Evolutionary conservation across 2,329 filamentous ascomycete genomes (phyloP), one percentile per base, ranked within the genome.

Genomic region (Penicillium vulpinum): DNA sequence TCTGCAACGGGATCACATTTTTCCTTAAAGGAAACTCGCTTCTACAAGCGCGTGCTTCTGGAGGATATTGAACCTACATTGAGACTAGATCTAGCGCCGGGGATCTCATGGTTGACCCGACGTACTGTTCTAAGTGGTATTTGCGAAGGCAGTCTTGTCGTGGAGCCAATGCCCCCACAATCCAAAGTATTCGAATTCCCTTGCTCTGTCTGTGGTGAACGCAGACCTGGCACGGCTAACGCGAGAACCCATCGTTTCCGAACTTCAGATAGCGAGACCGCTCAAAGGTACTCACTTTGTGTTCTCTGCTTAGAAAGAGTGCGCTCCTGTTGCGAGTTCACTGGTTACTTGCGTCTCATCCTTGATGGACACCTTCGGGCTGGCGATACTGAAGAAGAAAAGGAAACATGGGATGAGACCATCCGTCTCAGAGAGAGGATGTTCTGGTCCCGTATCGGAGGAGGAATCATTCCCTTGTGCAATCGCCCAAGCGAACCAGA

Each of bases 21-120:
- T 3, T 86, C 87, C 5, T 78, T 99, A 39, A 96, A 94, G 70
- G 94, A 97, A 55, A 91, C 89, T 28, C 91, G 89, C 62, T 99
- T 97, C 71, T 99, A 93, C 78, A 97, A 97, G 78, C 87, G 94
- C 45, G 88, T 87, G 6, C 76, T 97, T 26, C 83, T 85, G 21
- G 94, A 99, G 73, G 94, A 99, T 69, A 91, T 99, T 55, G 94
- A 99, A 71, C 94, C 94, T 0, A 96, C 94, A 0, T 79, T 99
- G 10, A 87, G 94, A 40, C 83, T 99, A 4, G 94, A 99, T 72
- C 83, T 86, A 2, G 92, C 94, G 0, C 94, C 94, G 0, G 91
- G 92, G 0, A 84, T 99, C 28, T 97, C 92, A 0, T 99, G 94
- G 91, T 83, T 99, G 45, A 92, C 91, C 47, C 88, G 93, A 44